Evolutionary conservation across 75 land plant genomes (phyloP), one percentile per base, ranked within the genome.

Genomic region (Pseudotsuga menziesii): DNA sequence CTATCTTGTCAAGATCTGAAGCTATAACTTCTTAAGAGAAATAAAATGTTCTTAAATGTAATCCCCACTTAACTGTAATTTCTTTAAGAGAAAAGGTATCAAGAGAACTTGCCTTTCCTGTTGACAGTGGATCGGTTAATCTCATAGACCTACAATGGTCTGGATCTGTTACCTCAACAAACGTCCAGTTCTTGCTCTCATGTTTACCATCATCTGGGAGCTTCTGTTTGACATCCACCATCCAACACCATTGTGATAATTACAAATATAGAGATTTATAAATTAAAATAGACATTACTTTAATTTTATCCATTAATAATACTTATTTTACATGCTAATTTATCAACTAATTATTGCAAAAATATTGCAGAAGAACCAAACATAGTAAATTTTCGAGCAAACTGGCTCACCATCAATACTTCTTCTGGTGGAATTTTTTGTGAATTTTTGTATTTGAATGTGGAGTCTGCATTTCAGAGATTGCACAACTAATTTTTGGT

Each of bases 211-310:
- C 97, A 13, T 84, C 91, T 73, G 62, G 39, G 70, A 89, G 73
- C 58, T 89, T 86, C 54, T 92, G 97, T 73, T 94, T 94, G 27
- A 85, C 84, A 82, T 94, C 91, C 35, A 85, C 60, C 81, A 78
- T 82, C 8, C 71, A 39, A 32, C 48, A 67, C 22, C 32, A 20
- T 20, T 67, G 23, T 67, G 7, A 9, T 39, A 0, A 67, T 67
- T 27, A 7, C 52, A 67, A 2, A 14, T 36, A 36, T 59, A 2
- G 1, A 26, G n/a, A 26, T 62, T 27, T 63, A n/a, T n/a, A n/a
- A 16, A 32, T 27, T 29, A 29, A 62, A 62, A 20, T 29, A 27
- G 3, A 26, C 4, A 62, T 44, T 44, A 26, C 29, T 62, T 11
- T 26, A 29, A 22, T 0, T 17, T 29, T 1, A 32, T 12, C 36